These are phyloP conservation scores for Saccharomyces jurei DNA, from an alignment of 805 yeast species.

Conservation along the genomic window DNA sequence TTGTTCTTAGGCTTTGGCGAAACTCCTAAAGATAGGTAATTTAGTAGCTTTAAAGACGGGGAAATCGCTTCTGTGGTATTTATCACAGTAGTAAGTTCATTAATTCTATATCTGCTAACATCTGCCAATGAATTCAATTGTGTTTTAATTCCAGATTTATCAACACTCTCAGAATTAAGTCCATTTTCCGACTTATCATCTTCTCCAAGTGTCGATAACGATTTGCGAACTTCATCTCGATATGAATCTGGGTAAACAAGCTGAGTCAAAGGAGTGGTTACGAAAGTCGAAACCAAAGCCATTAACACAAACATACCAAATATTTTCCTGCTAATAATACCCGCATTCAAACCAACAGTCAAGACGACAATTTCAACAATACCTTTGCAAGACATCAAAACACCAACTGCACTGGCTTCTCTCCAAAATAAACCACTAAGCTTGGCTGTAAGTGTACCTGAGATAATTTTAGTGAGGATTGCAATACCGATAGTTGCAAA, in stretches of 20 bases:
- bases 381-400: constrained; percentile 83
- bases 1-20: neutral
- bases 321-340: constrained; percentile 53
- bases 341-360: constrained; percentile 64
- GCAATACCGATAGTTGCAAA: constrained; percentile 63
- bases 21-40: constrained; percentile 16
- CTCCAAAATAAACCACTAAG: constrained; percentile 58
- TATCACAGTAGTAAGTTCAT: constrained; percentile 17
- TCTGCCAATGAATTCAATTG: constrained; percentile 14
- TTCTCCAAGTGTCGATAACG: constrained; percentile 11
- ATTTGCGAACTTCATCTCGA: constrained; percentile 40
- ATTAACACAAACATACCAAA: constrained; percentile 77
- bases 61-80: constrained; percentile 28
- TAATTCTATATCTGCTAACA: constrained; percentile 14
- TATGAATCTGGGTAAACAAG: constrained; percentile 53
- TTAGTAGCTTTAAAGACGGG: constrained; percentile 24
- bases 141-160: neutral
- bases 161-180: neutral
- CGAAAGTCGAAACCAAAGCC: constrained; percentile 71
- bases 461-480: constrained; percentile 54
- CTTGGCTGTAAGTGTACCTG: constrained; percentile 61
- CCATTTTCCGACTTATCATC: neutral
- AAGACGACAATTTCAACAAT: constrained; percentile 77
- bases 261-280: constrained; percentile 70
- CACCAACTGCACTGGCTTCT: constrained; percentile 69